Evolutionary conservation across 2,329 filamentous ascomycete species (phyloP), one percentile per base, ranked within the genome.

Genomic region (Aspergillus sojae): DNA sequence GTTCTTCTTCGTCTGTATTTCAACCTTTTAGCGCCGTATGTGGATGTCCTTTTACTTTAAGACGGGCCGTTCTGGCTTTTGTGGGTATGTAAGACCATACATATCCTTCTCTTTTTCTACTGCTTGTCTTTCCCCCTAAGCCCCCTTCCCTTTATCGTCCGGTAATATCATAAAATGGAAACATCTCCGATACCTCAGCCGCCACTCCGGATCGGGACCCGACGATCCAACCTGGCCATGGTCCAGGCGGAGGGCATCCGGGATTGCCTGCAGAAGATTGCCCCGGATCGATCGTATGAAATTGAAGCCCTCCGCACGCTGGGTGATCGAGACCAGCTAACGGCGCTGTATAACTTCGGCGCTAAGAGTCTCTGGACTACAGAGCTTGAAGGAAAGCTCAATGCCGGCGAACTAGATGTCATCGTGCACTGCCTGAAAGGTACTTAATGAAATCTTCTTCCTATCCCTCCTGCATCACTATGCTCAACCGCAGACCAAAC

Each of bases 291-390:
- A 69, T 80, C 83, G 30, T 95, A 90, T 77, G 86, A 89, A 70
- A 89, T 95, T 69, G 86, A 90, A 75, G 87, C 90, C 65, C 90
- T 94, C 82, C 88, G 88, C 67, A 68, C 67, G 1, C 85, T 92
- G 21, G 93, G 92, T 68, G 93, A 97, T 81, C 90, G 90, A 78
- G 92, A 97, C 82, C 92, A 95, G 80, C 85, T 86, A 60, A 95
- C 92, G 28, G 89, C 93, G 5, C 85, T 97, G 62, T 92, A 94
- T 78, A 90, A 91, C 72, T 89, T 96, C 76, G 64, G 57, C 4
- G 64, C 50, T 4, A 66, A 66, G 61, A 64, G 30, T 28, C 41
- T 66, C 7, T 97, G 94, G 94, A 97, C 94, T 7, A 87, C 91
- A 67, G 93, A 97, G 80, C 83, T 97, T 54, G 94, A 97, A 79